Conservation (phyloP, 2,329 filamentous ascomycete species). For the Canariomyces notabilis region DNA sequence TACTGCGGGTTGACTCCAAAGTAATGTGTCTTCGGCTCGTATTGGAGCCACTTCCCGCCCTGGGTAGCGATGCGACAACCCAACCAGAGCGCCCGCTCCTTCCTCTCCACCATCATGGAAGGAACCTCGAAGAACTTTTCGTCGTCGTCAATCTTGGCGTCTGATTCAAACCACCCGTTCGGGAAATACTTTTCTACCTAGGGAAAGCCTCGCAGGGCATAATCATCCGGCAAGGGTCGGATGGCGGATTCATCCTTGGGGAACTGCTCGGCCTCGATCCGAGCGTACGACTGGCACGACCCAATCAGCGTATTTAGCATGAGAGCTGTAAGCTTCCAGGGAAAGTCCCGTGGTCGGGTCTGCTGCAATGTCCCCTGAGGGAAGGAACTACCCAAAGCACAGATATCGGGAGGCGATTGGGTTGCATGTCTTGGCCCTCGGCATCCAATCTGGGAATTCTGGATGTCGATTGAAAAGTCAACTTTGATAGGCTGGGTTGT, state of each 20-base stretch:
- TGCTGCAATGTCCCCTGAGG: too few relatives aligned
- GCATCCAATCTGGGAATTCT: too few relatives aligned
- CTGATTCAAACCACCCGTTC: constrained; percentile 50
- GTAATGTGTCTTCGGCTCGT: constrained; percentile 32
- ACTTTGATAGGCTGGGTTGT: too few relatives aligned
- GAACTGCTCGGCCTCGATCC: constrained; percentile 42
- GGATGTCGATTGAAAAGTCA: too few relatives aligned
- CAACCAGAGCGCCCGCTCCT: constrained; percentile 55
- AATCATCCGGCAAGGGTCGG: constrained; percentile 64
- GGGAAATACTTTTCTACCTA: constrained; percentile 58
- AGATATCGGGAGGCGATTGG: too few relatives aligned
- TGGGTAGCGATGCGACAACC: constrained; percentile 42
- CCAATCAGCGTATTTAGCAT: constrained; percentile 34
- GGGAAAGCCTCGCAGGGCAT: constrained; percentile 57
- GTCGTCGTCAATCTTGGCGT: constrained; percentile 58
- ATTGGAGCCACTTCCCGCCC: constrained; percentile 41
- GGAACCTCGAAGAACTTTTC: constrained; percentile 59
- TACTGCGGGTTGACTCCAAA: constrained; percentile 39
- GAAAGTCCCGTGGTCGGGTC: too few relatives aligned
- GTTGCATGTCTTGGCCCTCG: too few relatives aligned
- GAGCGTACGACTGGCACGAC: constrained; percentile 25
- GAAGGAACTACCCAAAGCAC: too few relatives aligned
- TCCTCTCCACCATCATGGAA: constrained; percentile 53
- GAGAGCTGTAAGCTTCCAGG: constrained; percentile 35
- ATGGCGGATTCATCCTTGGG: constrained; percentile 35